Base-by-base conservation (phyloP, 495 filamentous ascomycete species). In the Entonaema liquescens region DNA sequence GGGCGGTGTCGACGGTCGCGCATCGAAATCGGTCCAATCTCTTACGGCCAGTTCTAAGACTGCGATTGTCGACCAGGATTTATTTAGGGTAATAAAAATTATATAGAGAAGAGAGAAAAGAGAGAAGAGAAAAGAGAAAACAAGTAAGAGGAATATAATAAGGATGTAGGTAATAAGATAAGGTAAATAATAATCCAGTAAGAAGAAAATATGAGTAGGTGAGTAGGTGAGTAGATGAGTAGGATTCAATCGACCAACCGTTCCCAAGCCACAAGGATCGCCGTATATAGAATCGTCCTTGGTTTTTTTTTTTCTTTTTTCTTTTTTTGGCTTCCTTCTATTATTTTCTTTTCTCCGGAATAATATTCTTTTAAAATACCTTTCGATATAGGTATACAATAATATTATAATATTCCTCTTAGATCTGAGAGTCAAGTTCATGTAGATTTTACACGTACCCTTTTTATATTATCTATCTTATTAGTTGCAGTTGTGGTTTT, bases 1-100 rank as follows among this genome's bases (percentile, higher is more conserved):
- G 49, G 19, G 35, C 36, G 61, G 19, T 21, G 28, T 29, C 26
- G 60, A 56, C 29, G 55, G 21, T 62, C 19, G 65, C 65, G 70
- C 70, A 73, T 73, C 70, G 70, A 73, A 68, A 62, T 63, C 35
- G 54, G n/a, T 29, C 25, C 50, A 29, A 53, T 53, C 50, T 53
- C 19, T 19, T 19, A 21, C n/a, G 17, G 17, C 21, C 4, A 28
- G 3, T 53, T 53, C 28, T 17, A 28, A 5, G 7, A 53, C 25
- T 29, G 12, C 50, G 25, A 28, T n/a, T 29, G 28, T 53, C 50
- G 23, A 53, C 12, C 1, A 29, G 13, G 11, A 53, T 35, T 36
- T 12, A 56, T 29, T 1, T 56, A 21, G 11, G 53, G 53, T 23
- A 35, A n/a, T 12, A 56, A 35, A 8, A 19, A 6, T 12, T 47